Base-by-base conservation (phyloP, 257 asterid species). In the Solanum boliviense region DNA sequence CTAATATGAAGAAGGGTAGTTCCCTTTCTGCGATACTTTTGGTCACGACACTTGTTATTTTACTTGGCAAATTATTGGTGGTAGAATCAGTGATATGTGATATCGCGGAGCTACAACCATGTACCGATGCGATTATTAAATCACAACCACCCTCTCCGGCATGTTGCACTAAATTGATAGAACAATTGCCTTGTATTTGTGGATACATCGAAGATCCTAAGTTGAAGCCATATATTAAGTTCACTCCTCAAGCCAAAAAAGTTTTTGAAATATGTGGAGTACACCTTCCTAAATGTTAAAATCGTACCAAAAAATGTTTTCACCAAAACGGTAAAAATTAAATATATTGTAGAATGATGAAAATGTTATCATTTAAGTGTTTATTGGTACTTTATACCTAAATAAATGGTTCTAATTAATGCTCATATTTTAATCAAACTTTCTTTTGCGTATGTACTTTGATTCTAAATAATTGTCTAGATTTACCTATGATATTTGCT, bases 161-260 rank as follows among this genome's bases (percentile, higher is more conserved):
- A 3, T 91, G 92, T 48, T 91, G 92, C 76, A n/a, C 34, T 21
- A 87, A 76, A 58, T 85, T 91, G 74, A 84, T 29, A 60, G 87
- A 86, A 46, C 91, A 91, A 41, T 38, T 29, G 67, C 91, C 92
- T 32, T 91, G 91, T 86, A 88, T 91, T 48, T 91, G 92, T 58
- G 85, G 88, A 15, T 91, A 86, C 35, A 10, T 83, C 12, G 83
- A 34, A 23, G 48, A 89, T 56, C 92, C 91, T 21, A 85, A 8
- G 23, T 76, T 86, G 11, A 23, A 36, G 5, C 90, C 79, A 23
- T 91, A 85, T 68, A 6, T 52, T 6, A 52, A 48, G 67, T 91
- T 23, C 86, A 88, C 58, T 87, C 89, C 92, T 13, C 84, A 70
- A 52, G 89, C 89, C 85, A 62, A 62, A 20, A 89, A 23, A 81